Evolutionary conservation across 306 rosid species (phyloP).

Genomic region (Pachyrhizus erosus): DNA sequence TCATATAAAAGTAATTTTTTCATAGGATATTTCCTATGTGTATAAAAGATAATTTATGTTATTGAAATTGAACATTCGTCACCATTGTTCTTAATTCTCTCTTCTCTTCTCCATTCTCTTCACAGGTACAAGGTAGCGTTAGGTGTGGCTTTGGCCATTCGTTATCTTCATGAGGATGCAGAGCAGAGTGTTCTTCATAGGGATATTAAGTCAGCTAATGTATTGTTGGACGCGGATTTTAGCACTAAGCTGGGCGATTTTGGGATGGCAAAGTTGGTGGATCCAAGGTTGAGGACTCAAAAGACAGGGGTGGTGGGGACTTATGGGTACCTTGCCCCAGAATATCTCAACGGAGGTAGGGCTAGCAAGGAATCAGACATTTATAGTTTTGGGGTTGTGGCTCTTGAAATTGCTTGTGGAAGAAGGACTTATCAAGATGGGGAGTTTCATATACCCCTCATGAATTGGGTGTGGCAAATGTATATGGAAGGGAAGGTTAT

Average conservation of each 20-base stretch:
- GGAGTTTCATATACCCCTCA: slow-evolving; percentile 21
- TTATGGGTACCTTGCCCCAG: slow-evolving; percentile 54
- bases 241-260: slow-evolving; percentile 58
- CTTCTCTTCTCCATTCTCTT: neutral
- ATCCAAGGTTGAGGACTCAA: slow-evolving; percentile 43
- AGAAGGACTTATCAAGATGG: slow-evolving; percentile 39
- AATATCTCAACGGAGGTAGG: slow-evolving; percentile 43
- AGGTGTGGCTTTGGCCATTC: slow-evolving; percentile 54
- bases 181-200: slow-evolving; percentile 56
- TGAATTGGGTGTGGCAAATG: slow-evolving; percentile 37
- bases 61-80: too few species aligned
- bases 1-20: too few species aligned
- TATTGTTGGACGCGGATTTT: slow-evolving; percentile 53
- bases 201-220: slow-evolving; percentile 59
- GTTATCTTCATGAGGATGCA: slow-evolving; percentile 61
- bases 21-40: too few species aligned
- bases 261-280: slow-evolving; percentile 56
- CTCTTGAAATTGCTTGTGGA: slow-evolving; percentile 65
- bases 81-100: too few species aligned
- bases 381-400: slow-evolving; percentile 27
- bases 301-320: slow-evolving; percentile 48
- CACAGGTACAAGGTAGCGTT: slow-evolving; percentile 45
- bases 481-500: slow-evolving; percentile 41
- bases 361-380: neutral
- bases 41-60: too few species aligned